Evolutionary conservation across 129 eudicot species (phyloP).

Genomic region (Sambucus nigra): DNA sequence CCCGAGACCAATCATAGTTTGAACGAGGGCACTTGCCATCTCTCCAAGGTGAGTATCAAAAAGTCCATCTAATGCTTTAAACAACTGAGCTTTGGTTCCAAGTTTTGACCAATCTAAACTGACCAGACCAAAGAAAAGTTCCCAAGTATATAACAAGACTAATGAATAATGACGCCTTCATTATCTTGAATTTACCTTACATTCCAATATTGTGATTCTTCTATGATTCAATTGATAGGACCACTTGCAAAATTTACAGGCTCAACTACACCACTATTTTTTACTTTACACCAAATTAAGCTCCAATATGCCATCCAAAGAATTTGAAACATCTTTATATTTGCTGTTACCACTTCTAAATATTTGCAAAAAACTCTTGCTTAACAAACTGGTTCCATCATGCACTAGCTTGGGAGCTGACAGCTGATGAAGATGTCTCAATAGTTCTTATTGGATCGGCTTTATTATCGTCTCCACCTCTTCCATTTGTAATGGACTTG

Average conservation of each 20-base stretch:
- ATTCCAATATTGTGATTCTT: background rate
- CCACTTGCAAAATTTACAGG: background rate
- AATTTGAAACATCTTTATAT: constrained; percentile 1
- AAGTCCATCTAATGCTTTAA: too few relatives aligned
- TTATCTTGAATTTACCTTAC: too few relatives aligned
- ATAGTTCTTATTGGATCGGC: constrained; percentile 14
- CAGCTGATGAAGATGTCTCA: constrained; percentile 39
- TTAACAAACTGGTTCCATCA: constrained; percentile 6
- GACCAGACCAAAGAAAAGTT: too few relatives aligned
- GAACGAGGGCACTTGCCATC: too few relatives aligned
- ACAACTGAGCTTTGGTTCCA: too few relatives aligned
- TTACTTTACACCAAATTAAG: background rate
- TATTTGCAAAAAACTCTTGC: constrained; percentile 5
- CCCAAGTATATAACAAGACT: background rate
- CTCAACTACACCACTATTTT: background rate
- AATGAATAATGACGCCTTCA: background rate
- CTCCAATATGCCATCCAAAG: constrained; percentile 3
- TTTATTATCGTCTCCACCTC: constrained; percentile 11
- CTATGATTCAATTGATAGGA: too few relatives aligned
- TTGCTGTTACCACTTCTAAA: constrained; percentile 3
- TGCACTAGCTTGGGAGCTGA: constrained; percentile 36
- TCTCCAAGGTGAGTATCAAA: too few relatives aligned
- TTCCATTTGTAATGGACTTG: constrained; percentile 50
- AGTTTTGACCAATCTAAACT: too few relatives aligned
- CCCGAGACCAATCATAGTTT: too few relatives aligned